These are phyloP conservation scores for Coniophora puteana DNA, from an alignment of 1,284 basidiomycete genomes.

Conservation along the genomic window DNA sequence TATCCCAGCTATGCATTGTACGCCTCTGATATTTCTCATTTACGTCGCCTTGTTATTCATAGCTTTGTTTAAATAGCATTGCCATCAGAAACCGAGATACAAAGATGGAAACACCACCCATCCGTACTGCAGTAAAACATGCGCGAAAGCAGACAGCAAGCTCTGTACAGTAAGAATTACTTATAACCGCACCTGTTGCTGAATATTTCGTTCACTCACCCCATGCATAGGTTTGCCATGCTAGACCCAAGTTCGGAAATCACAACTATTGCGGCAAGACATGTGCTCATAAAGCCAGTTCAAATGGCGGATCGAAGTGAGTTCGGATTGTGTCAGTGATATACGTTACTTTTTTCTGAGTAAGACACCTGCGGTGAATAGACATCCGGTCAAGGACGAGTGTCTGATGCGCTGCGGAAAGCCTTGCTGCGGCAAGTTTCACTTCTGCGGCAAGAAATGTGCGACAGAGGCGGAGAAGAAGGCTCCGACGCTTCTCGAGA, in stretches of 20 bases:
- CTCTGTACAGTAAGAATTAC: neutral
- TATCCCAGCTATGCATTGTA: no score
- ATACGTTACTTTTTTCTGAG: no score
- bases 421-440: neutral
- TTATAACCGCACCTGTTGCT: no score
- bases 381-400: neutral
- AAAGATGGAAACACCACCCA: conserved; percentile 3
- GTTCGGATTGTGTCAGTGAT: no score
- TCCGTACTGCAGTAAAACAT: conserved; percentile 1
- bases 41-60: no score
- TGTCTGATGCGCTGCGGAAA: conserved; percentile 5
- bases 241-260: neutral
- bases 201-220: neutral
- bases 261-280: neutral
- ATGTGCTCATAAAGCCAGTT: conserved; percentile 3
- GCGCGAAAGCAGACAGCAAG: neutral
- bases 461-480: conserved; percentile 1
- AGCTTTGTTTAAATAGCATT: no score
- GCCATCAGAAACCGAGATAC: conserved; percentile 1
- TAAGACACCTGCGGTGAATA: no score
- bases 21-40: no score
- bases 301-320: neutral
- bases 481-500: conserved; percentile 2
- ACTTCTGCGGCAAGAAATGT: conserved; percentile 5
- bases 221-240: neutral